Evolutionary conservation across 371 early-diverging fungal genomes (phyloP), one percentile per base, ranked within the genome.

Genomic region (Syncephalastrum contaminatum): DNA sequence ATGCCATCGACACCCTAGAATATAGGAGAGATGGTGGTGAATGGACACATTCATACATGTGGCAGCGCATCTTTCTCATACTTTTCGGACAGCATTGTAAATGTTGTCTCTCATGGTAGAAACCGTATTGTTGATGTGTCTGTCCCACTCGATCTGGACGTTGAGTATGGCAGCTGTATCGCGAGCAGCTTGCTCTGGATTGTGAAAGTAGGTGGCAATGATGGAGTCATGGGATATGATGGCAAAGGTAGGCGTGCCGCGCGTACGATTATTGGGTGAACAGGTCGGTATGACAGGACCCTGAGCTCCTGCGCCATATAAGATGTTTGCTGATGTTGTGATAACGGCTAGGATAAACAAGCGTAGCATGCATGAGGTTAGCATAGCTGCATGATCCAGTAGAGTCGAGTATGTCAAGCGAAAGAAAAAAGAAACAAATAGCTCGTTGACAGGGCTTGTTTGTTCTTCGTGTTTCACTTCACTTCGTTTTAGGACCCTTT

Each of bases 121-220:
- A 7, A 55, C 46, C 5, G 59, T 40, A 2, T 21, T 59, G 22
- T 62, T 47, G 27, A 56, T 36, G 14, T 76, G 72, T 14, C 58
- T 22, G 14, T 64, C 53, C 79, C 79, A 79, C 18, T 48, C 56
- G n/a, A 79, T 4, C 8, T 70, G 57, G 10, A 72, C 57, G 20
- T 60, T 60, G 1, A 70, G 57, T 21, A 79, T 48, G 3, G 58
- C 61, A 3, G 74, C 72, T n/a, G 74, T 74, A 45, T 79, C 79
- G 6, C 56, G 53, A 8, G 79, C 73, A 1, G 76, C 79, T 40
- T 48, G 25, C 13, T 54, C 55, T 21, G 63, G 62, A 48, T 53
- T 62, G 8, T 66, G 51, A 59, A 72, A 75, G 30, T 68, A 72
- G 12, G 67, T 47, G 12, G 60, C 51, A 10, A 59, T 53, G 13